A percentile compares a stretch with the other conserved stretches of the same genome.
These are phyloP conservation scores for Mytilinidion resinicola DNA, from an alignment of 495 filamentous ascomycete genomes.

Conservation along the genomic window DNA sequence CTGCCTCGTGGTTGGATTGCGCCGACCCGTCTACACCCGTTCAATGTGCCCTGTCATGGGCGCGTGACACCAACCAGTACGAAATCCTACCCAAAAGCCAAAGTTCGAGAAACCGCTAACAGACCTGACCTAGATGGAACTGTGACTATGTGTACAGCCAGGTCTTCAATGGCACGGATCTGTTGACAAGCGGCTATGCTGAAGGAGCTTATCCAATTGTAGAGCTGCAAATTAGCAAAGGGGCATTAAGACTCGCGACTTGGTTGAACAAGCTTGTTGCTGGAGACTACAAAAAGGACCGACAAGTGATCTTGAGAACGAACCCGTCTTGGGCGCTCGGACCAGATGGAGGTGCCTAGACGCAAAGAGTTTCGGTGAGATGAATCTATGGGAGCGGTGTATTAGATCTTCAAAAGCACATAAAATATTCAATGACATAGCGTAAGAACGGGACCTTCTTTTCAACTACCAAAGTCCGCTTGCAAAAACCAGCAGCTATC, in stretches of 20 bases:
- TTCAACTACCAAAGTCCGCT: no score
- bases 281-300: neutral
- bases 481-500: no score
- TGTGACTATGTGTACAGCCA: conserved; percentile 33
- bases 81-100: no score
- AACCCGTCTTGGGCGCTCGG: no score
- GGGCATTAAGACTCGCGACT: conserved; percentile 33
- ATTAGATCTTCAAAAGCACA: no score
- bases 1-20: conserved; percentile 25
- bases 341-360: no score
- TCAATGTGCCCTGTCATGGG: conserved; percentile 28
- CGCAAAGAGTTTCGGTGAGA: no score
- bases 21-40: conserved; percentile 27
- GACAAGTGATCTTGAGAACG: neutral
- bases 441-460: no score
- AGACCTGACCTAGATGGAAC: no score
- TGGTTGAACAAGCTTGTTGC: conserved; percentile 33
- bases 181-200: conserved; percentile 30
- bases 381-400: no score
- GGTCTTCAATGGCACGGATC: conserved; percentile 25
- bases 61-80: conserved; percentile 21
- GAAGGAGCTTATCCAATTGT: conserved; percentile 31
- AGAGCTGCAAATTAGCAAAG: conserved; percentile 35
- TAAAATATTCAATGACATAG: no score
- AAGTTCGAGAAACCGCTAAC: no score